A percentile compares a stretch with the other conserved stretches of the same genome.
These are phyloP conservation scores for Claviceps capensis DNA, from an alignment of 2,329 filamentous ascomycete genomes.

Conservation along the genomic window DNA sequence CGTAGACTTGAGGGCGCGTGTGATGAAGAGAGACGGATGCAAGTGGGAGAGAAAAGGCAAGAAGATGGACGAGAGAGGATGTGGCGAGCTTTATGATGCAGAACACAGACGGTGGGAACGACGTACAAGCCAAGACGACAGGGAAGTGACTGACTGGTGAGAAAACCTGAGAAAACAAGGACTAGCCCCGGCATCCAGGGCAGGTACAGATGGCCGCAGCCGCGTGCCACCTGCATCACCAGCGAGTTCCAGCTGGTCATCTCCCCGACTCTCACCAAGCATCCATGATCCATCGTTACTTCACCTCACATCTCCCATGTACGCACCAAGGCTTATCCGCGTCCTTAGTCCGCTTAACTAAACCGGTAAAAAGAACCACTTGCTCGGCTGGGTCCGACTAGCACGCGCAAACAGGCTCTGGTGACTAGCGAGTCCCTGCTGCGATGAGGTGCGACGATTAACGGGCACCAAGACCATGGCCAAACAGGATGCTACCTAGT, in stretches of 20 bases:
- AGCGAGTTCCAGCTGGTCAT: too few species aligned
- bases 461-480: too few species aligned
- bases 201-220: slow-evolving; percentile 4
- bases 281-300: too few species aligned
- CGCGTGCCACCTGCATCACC: slow-evolving; percentile 4
- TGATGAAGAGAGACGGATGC: neutral
- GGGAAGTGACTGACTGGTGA: neutral
- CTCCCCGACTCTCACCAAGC: too few species aligned
- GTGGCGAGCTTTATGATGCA: slow-evolving; percentile 5
- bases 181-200: slow-evolving; percentile 1
- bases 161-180: slow-evolving; percentile 5
- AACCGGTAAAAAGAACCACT: neutral
- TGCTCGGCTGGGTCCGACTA: neutral
- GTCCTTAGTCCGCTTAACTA: neutral
- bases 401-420: neutral
- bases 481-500: too few species aligned
- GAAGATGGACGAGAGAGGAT: neutral
- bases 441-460: too few species aligned
- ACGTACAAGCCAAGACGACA: neutral
- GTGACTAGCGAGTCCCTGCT: too few species aligned
- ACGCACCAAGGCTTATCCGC: too few species aligned
- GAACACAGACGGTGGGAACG: neutral
- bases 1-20: neutral
- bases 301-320: too few species aligned
- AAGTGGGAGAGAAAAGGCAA: neutral